Base-by-base conservation (phyloP, 2,329 filamentous ascomycete species). In the Mariannaea sp. region DNA sequence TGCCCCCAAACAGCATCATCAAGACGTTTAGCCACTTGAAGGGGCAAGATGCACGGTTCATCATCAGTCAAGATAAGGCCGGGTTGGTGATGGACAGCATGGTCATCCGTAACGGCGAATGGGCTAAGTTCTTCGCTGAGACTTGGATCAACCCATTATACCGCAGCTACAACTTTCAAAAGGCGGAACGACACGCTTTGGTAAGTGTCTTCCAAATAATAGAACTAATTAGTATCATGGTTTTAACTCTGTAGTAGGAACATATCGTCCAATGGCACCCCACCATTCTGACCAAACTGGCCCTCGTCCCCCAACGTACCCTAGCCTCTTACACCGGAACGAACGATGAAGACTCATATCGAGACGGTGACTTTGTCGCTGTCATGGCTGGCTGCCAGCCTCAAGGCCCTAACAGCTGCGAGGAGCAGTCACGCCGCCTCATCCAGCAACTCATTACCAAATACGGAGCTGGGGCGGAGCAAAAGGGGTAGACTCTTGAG, bases 131-230 rank as follows among this genome's bases (percentile, higher is more conserved):
- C 77, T 90, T 99, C 68, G 74, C 97, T 14, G 94, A 99, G 70
- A 88, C 90, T 1, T 99, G 94, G 94, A 96, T 94, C 68, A 92
- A 97, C 70, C 94, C 94, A 41, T 77, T 97, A 36, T 99, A 96
- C 74, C 82, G 93, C 59, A 89, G 81, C 62, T 99, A 99, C 75
- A 96, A 96, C 69, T 99, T 99, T 68, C 90, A 95, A 68, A 97
- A 95, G 71, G 92, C 91, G 0, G 94, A 99, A 73, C 84, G 81
- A 19, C 93, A 99, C 76, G 92, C 93, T 44, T 74, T 99, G 77
- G 94, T 92, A 78, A 69, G 85, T 71, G 26, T 12, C 12, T n/a
- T 3, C 4, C 6, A 3, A 33, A 3, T 8, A 17, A 12, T 16
- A 20, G 36, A 7, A 26, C 16, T 16, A 29, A 24, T n/a, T n/a